Base-by-base conservation (phyloP, 208 protist species). In the Wallacemonas sp. region DNA sequence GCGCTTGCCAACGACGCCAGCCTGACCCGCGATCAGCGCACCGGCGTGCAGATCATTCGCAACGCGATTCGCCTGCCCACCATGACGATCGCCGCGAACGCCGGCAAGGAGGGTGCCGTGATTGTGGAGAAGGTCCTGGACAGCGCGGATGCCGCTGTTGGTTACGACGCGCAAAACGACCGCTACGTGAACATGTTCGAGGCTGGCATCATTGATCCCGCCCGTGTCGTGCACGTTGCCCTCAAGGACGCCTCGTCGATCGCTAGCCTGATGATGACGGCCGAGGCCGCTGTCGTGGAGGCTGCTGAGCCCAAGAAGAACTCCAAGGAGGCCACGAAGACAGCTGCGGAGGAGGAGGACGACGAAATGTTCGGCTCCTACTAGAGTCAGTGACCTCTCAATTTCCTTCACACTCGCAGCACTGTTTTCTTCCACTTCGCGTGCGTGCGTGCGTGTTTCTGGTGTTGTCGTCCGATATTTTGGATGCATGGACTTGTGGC, bases 131-230 rank as follows among this genome's bases (percentile, higher is more conserved):
- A 99, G 71, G 72, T 99, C n/a, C 78, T 99, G 12, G 81, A 93
- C 58, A 57, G 78, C 43, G 34, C 52, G 8, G 85, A 99, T 60
- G 55, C 38, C 27, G 63, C 77, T 43, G 66, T 90, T 34, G 98
- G 98, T 79, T 99, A 96, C 85, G 94, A 99, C 71, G 97, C 97
- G 36, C 73, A 76, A 65, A 98, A 84, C 54, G 83, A 91, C 79
- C 66, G 96, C 72, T 99, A 98, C 83, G 87, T 90, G 70, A 94
- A 99, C 87, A 99, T 99, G 98, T 88, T 99, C 73, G 75, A 98
- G 46, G 87, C 92, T 12, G 99, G 99, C 75, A 99, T 99, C 75
- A 98, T 99, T 76, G 99, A 99, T 87, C 99, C 99, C 60, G 96
- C 97, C 52, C 99, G 99, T 83, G 99, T 99, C n/a, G 98, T 99